These are phyloP conservation scores for Dipteronia dyeriana DNA, from an alignment of 345 rosid species.

Conservation along the genomic window DNA sequence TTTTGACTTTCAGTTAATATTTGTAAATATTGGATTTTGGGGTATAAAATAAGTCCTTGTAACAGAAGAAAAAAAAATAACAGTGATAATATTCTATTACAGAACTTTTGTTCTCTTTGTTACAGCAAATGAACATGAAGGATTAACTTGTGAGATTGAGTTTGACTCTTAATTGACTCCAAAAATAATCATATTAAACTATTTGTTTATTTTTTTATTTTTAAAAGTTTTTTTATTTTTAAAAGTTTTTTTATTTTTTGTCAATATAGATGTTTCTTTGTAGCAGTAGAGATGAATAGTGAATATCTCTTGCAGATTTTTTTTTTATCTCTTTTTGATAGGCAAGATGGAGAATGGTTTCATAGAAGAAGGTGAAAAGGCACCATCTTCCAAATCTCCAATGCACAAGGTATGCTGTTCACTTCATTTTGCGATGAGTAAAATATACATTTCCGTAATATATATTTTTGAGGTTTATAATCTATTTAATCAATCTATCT, in stretches of 20 bases:
- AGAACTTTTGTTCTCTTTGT: too few species aligned
- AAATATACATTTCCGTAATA: background rate
- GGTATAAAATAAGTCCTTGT: too few species aligned
- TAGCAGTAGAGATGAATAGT: background rate
- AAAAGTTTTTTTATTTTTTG: background rate
- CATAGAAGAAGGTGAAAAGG: conserved; percentile 15
- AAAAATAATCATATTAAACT: background rate
- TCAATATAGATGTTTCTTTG: background rate
- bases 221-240: background rate
- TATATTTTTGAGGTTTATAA: background rate
- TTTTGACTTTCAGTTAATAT: too few species aligned
- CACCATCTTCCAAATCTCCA: background rate
- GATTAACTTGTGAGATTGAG: background rate
- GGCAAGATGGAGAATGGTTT: conserved; percentile 28
- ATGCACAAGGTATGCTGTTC: conserved; percentile 25
- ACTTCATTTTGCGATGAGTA: background rate
- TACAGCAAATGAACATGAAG: too few species aligned
- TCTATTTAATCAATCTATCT: background rate
- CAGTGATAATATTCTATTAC: too few species aligned
- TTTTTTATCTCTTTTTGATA: background rate
- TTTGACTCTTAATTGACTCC: background rate
- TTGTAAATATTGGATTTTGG: too few species aligned
- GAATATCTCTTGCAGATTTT: background rate
- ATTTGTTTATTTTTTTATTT: background rate
- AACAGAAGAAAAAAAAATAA: too few species aligned